Conservation (phyloP, 1,284 basidiomycete genomes). For the Puccinia brachypodii region DNA sequence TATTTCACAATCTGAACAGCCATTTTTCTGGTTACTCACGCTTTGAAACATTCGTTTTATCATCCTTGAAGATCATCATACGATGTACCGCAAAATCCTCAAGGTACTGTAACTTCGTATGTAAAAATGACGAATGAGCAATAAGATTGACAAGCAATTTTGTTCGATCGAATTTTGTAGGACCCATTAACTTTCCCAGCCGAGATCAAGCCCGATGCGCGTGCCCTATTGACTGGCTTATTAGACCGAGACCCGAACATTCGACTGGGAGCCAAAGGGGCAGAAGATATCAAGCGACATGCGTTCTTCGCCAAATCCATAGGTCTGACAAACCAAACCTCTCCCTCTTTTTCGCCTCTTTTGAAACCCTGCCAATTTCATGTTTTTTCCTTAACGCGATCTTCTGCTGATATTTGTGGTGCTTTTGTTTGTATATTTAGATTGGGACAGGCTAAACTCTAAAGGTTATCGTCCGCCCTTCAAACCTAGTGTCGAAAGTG, state of each 20-base stretch:
- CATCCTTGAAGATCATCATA: conserved; percentile 39
- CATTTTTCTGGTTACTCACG: background rate
- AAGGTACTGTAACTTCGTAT: conserved; percentile 28
- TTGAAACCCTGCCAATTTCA: no score
- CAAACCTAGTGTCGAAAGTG: conserved; percentile 51
- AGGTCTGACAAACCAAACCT: conserved; percentile 16
- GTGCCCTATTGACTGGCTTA: conserved; percentile 85
- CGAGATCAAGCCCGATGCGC: conserved; percentile 74
- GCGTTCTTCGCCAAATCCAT: conserved; percentile 75
- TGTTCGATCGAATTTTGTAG: background rate
- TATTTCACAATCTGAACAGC: background rate
- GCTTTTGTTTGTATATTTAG: background rate
- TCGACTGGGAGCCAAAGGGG: conserved; percentile 82
- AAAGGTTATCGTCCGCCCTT: conserved; percentile 48
- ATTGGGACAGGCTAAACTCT: conserved; percentile 48
- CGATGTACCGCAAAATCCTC: conserved; percentile 48
- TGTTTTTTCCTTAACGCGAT: no score
- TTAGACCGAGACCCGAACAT: conserved; percentile 76
- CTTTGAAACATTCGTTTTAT: background rate
- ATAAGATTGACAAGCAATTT: background rate
- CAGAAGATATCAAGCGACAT: conserved; percentile 88
- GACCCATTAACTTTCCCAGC: conserved; percentile 44
- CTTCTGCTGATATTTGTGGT: background rate
- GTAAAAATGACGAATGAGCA: background rate
- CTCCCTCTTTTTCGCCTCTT: background rate